A percentile compares a stretch with the other conserved stretches of the same genome.
Evolutionary conservation across 2,329 filamentous ascomycete species (phyloP).

Genomic region (Dactylella cylindrospora): DNA sequence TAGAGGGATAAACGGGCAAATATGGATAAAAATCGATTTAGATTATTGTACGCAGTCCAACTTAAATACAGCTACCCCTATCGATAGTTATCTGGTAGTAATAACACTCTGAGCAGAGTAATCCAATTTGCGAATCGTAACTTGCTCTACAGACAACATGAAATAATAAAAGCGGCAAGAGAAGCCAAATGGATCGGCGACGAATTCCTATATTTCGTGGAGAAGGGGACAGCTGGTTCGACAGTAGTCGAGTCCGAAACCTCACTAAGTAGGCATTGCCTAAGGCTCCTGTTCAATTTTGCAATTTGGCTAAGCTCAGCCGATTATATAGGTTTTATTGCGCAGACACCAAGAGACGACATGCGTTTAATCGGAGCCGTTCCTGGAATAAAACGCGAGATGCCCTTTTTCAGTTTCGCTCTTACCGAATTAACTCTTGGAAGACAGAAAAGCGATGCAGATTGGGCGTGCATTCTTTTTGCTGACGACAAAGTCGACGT

Average conservation of each 20-base stretch:
- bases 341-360: conserved; percentile 25
- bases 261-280: conserved; percentile 19
- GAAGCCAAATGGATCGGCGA: conserved; percentile 30
- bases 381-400: too few relatives aligned
- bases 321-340: conserved; percentile 11
- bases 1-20: conserved; percentile 27
- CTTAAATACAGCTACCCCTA: too few relatives aligned
- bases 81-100: background rate
- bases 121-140: conserved; percentile 13
- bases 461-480: conserved; percentile 31
- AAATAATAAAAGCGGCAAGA: conserved; percentile 9
- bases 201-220: conserved; percentile 29
- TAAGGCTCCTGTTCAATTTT: too few relatives aligned
- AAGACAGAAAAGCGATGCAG: conserved; percentile 14
- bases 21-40: conserved; percentile 33
- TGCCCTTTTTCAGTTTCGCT: conserved; percentile 27
- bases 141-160: conserved; percentile 4
- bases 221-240: conserved; percentile 25
- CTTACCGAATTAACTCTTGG: conserved; percentile 22
- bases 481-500: conserved; percentile 18
- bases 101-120: conserved; percentile 9
- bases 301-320: too few relatives aligned
- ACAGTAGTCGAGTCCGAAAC: conserved; percentile 26
- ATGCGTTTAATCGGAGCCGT: too few relatives aligned
- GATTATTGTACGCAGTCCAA: conserved; percentile 28